Conservation (phyloP, 2,329 filamentous ascomycete species). For the Thielaviopsis euricoi region DNA sequence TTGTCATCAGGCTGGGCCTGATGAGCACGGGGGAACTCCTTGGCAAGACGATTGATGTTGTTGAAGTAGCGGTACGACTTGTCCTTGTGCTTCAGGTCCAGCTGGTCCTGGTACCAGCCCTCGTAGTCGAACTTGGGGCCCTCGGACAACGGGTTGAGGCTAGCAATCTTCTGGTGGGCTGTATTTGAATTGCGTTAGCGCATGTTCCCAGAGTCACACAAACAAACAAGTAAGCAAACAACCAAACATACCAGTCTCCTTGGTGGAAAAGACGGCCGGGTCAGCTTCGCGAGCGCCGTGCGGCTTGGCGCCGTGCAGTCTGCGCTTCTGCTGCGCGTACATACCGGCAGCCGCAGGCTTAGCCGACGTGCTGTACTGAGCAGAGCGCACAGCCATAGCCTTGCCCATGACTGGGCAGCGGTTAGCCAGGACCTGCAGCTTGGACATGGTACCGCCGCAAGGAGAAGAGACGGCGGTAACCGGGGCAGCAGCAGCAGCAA, state of each 20-base stretch:
- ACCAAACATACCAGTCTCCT: conserved; percentile 11
- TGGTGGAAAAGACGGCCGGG: conserved; percentile 10
- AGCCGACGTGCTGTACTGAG: conserved; percentile 31
- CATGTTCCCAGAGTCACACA: not conserved
- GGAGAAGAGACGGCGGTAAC: conserved; percentile 30
- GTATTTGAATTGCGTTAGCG: not conserved
- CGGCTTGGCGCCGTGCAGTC: conserved; percentile 4
- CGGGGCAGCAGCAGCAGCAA: conserved; percentile 14
- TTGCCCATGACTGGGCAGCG: conserved; percentile 99
- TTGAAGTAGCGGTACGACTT: conserved; percentile 99
- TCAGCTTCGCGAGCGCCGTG: conserved; percentile 10
- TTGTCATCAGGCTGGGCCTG: conserved; percentile 68
- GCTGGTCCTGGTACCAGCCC: conserved; percentile 67
- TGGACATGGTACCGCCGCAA: conserved; percentile 87
- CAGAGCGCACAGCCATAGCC: conserved; percentile 74
- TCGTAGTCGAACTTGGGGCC: conserved; percentile 72
- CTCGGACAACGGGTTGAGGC: conserved; percentile 15
- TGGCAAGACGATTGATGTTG: conserved; percentile 96
- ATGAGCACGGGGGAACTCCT: conserved; percentile 90
- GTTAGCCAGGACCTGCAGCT: conserved; percentile 82
- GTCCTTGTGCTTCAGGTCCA: conserved; percentile 99
- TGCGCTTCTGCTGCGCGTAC: conserved; percentile 39
- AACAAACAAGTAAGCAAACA: conserved; percentile 11
- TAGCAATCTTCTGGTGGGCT: conserved; percentile 10
- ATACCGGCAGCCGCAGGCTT: conserved; percentile 33